A percentile compares a stretch with the other conserved stretches of the same genome.
These are phyloP conservation scores for Xylariaceae sp. DNA, from an alignment of 2,329 filamentous ascomycete species.

Conservation along the genomic window DNA sequence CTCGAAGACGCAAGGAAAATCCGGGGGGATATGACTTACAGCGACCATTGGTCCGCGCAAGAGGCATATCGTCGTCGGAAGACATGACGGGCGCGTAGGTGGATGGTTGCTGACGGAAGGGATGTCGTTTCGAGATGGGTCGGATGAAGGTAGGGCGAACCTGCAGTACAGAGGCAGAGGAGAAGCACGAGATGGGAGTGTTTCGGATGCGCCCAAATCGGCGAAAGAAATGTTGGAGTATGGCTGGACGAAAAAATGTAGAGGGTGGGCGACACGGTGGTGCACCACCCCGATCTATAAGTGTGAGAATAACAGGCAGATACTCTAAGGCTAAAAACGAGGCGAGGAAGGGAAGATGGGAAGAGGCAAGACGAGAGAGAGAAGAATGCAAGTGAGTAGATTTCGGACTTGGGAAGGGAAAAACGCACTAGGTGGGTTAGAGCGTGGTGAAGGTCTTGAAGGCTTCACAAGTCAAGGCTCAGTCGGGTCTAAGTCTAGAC, in stretches of 20 bases:
- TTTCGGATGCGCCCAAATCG: slow-evolving; percentile 8
- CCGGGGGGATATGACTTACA: slow-evolving; percentile 49
- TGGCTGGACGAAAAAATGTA: background rate
- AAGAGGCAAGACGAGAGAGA: slow-evolving; percentile 28
- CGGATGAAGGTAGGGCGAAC: slow-evolving; percentile 6
- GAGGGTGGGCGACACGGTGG: slow-evolving; percentile 29
- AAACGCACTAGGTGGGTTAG: slow-evolving; percentile 19
- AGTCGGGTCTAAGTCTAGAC: slow-evolving; percentile 7
- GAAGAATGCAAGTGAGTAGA: slow-evolving; percentile 22
- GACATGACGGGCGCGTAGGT: slow-evolving; percentile 40
- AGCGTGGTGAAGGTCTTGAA: slow-evolving; percentile 29
- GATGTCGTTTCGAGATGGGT: background rate
- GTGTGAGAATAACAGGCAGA: slow-evolving; percentile 14
- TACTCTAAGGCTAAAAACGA: slow-evolving; percentile 24
- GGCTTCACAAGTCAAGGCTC: slow-evolving; percentile 22
- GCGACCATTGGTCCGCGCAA: slow-evolving; percentile 63
- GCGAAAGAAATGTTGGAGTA: slow-evolving; percentile 6
- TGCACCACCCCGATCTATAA: slow-evolving; percentile 30
- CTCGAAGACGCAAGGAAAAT: background rate
- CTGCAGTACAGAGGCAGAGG: slow-evolving; percentile 7
- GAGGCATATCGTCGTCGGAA: slow-evolving; percentile 76
- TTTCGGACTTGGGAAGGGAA: slow-evolving; percentile 22
- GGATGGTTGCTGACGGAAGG: slow-evolving; percentile 7
- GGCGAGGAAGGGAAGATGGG: slow-evolving; percentile 27
- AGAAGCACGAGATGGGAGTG: slow-evolving; percentile 8